Evolutionary conservation across 441 rosid species (phyloP).

Genomic region (Euphorbia celastroides): DNA sequence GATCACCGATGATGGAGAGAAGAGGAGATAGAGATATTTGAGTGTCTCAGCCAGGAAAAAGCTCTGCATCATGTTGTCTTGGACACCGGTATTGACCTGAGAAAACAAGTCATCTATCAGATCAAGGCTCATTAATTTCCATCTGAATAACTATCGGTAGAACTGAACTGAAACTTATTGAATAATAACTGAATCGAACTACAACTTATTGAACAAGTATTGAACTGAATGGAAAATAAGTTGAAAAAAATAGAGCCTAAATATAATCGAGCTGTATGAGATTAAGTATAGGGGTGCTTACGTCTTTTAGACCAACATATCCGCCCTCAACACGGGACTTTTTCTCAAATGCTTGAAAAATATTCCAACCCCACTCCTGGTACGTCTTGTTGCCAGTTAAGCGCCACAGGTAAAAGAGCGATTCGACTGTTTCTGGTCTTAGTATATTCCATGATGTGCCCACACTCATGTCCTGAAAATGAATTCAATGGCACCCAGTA

Average conservation of each 20-base stretch:
- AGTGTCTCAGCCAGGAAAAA: constrained; percentile 96
- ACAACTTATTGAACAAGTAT: too few relatives aligned
- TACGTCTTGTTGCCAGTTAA: constrained; percentile 90
- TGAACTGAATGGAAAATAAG: too few relatives aligned
- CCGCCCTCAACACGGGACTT: constrained; percentile 79
- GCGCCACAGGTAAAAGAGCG: constrained; percentile 94
- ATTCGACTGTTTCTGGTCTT: constrained; percentile 95
- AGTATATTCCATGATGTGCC: constrained; percentile 90
- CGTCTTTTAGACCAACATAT: constrained; percentile 93
- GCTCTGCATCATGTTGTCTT: constrained; percentile 97
- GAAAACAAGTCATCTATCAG: neutral
- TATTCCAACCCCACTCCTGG: constrained; percentile 98
- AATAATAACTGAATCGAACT: neutral
- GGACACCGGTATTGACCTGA: constrained; percentile 79
- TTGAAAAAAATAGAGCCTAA: too few relatives aligned
- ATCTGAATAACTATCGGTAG: neutral
- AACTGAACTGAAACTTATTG: too few relatives aligned
- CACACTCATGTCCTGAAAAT: constrained; percentile 96
- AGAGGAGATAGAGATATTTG: constrained; percentile 83
- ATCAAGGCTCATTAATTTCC: too few relatives aligned
- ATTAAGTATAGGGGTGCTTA: constrained; percentile 44
- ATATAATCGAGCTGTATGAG: too few relatives aligned
- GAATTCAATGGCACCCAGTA: too few relatives aligned
- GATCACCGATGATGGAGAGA: constrained; percentile 76
- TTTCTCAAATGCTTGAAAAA: constrained; percentile 90